Evolutionary conservation across 805 yeast genomes (phyloP).

Genomic region (Candida odintsovae): DNA sequence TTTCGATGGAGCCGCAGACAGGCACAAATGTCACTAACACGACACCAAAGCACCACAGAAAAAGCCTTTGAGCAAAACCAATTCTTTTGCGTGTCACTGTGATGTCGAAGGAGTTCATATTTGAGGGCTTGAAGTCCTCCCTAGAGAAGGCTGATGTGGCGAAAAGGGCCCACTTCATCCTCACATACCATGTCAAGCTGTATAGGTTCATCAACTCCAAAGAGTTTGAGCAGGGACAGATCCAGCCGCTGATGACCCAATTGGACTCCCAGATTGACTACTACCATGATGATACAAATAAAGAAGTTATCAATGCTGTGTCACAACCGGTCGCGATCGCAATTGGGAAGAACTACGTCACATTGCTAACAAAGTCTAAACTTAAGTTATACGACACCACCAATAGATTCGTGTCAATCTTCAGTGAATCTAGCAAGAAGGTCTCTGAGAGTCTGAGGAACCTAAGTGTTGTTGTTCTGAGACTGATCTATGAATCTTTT

Average conservation of each 20-base stretch:
- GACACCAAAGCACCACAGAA: neutral
- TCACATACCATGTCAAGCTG: slow-evolving; percentile 6
- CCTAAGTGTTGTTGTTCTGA: slow-evolving; percentile 24
- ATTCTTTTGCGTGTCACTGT: neutral
- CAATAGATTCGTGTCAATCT: slow-evolving; percentile 23
- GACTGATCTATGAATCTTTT: slow-evolving; percentile 27
- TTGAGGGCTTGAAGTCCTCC: neutral
- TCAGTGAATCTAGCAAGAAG: slow-evolving; percentile 18
- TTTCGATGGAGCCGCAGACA: neutral
- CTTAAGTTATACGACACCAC: slow-evolving; percentile 23
- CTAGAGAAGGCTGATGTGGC: neutral
- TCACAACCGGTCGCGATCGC: slow-evolving; percentile 15
- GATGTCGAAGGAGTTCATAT: neutral
- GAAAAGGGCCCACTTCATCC: slow-evolving; percentile 1
- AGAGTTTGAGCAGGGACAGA: neutral
- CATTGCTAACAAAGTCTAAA: slow-evolving; percentile 15
- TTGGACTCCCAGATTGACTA: slow-evolving; percentile 16
- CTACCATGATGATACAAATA: slow-evolving; percentile 19
- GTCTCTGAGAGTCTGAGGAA: slow-evolving; percentile 25
- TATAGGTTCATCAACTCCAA: slow-evolving; percentile 8
- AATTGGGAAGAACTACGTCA: slow-evolving; percentile 20
- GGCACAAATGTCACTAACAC: neutral
- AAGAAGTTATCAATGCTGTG: slow-evolving; percentile 5
- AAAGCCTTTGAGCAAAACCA: neutral
- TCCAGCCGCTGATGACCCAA: slow-evolving; percentile 4